phyloP scores from a whole-genome alignment of 768 basidiomycete genomes.

The Trametes sanguinea region DNA sequence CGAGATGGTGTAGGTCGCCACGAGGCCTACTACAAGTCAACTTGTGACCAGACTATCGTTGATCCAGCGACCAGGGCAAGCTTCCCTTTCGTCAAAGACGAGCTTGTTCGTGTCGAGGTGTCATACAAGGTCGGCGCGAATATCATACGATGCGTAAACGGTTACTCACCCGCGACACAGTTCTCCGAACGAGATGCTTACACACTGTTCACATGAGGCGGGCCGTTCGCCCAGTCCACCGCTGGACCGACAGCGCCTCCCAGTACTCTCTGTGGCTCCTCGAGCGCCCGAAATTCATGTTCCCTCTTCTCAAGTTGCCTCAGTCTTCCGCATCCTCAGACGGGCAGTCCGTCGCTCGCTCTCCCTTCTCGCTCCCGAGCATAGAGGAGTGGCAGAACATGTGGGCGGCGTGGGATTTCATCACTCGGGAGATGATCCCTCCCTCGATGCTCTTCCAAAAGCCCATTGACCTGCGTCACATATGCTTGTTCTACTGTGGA shows the following conservation, averaged over 20 bases:
- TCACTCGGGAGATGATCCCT: conserved; percentile 86
- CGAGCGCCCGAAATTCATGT: conserved; percentile 80
- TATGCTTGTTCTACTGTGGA: conserved; percentile 95
- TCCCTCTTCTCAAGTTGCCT: conserved; percentile 60
- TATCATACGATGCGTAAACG: background rate
- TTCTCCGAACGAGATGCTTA: conserved; percentile 76
- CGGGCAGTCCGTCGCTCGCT: conserved; percentile 1
- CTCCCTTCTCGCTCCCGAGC: conserved; percentile 69
- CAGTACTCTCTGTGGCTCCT: conserved; percentile 89
- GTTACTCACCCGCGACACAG: conserved; percentile 40
- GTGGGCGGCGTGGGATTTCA: conserved; percentile 89
- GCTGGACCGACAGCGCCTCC: conserved; percentile 75
- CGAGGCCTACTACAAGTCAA: conserved; percentile 81
- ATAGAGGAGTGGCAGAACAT: conserved; percentile 77
- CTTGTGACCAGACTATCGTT: conserved; percentile 54
- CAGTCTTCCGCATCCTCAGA: background rate
- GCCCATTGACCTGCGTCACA: conserved; percentile 92
- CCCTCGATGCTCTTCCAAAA: conserved; percentile 82
- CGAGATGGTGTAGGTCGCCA: conserved; percentile 60
- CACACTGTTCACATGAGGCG: conserved; percentile 66
- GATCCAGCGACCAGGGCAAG: conserved; percentile 48
- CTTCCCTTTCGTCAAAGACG: conserved; percentile 63
- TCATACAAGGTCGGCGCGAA: conserved; percentile 70
- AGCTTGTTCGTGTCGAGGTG: conserved; percentile 83
- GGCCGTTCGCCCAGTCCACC: conserved; percentile 82